Evolutionary conservation across 176 grass and related monocot species (phyloP).

Genomic region (Triticum aestivum): IWGSC_CS_RefSeq_v2.1 NC_057810.1:684233519-684234018

Average conservation of each 20-base stretch:
- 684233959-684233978: background rate
- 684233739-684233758: constrained; percentile 8
- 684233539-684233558: constrained; percentile 2
- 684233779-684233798: constrained; percentile 60
- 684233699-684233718: background rate
- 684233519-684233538: constrained; percentile 32
- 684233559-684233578: constrained; percentile 45
- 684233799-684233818: constrained; percentile 67
- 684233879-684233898: background rate
- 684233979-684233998: background rate
- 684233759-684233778: constrained; percentile 12
- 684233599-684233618: background rate
- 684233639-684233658: background rate
- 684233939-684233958: no score
- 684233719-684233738: constrained; percentile 22
- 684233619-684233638: background rate
- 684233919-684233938: no score
- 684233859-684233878: background rate
- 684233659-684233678: constrained; percentile 29
- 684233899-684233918: background rate
- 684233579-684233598: background rate
- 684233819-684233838: constrained; percentile 64
- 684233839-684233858: constrained; percentile 21
- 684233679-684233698: background rate
- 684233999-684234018: background rate